phyloP scores from a whole-genome alignment of 2,329 filamentous ascomycete species.

The Alternaria sp. region DNA sequence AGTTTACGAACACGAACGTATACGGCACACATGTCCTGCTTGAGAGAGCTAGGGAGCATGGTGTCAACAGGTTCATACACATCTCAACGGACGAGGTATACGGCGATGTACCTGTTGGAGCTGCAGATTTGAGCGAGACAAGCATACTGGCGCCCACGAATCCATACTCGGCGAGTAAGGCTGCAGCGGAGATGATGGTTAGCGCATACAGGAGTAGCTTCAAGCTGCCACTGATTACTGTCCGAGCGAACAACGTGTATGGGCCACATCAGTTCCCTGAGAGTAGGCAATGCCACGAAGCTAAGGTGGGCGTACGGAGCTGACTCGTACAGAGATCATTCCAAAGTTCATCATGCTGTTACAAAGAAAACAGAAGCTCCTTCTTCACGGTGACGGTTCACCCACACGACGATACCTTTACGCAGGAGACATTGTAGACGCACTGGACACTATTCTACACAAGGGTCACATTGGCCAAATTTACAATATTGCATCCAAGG shows the following conservation, averaged over 20 bases:
- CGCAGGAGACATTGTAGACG: slow-evolving; percentile 80
- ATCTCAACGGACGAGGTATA: slow-evolving; percentile 88
- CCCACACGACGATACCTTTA: slow-evolving; percentile 80
- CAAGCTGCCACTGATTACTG: slow-evolving; percentile 79
- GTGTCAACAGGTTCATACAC: slow-evolving; percentile 78
- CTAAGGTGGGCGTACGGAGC: not conserved
- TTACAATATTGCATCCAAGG: slow-evolving; percentile 82
- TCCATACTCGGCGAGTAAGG: slow-evolving; percentile 82
- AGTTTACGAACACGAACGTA: slow-evolving; percentile 82
- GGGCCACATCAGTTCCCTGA: slow-evolving; percentile 85
- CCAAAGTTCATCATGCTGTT: slow-evolving; percentile 81
- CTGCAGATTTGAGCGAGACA: slow-evolving; percentile 75
- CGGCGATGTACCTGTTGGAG: slow-evolving; percentile 76
- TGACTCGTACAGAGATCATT: slow-evolving; percentile 72
- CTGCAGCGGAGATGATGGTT: slow-evolving; percentile 85
- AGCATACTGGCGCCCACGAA: slow-evolving; percentile 82
- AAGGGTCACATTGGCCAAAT: slow-evolving; percentile 76
- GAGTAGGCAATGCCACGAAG: slow-evolving; percentile 63
- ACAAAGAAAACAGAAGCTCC: slow-evolving; percentile 70
- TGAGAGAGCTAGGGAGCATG: slow-evolving; percentile 76
- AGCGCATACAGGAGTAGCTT: slow-evolving; percentile 86
- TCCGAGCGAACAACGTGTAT: slow-evolving; percentile 85
- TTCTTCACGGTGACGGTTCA: slow-evolving; percentile 78
- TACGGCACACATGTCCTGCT: slow-evolving; percentile 84
- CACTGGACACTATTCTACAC: slow-evolving; percentile 85